Evolutionary conservation across 192 early-diverging fungal genomes (phyloP).

Genomic region (Coemansia sp.): DNA sequence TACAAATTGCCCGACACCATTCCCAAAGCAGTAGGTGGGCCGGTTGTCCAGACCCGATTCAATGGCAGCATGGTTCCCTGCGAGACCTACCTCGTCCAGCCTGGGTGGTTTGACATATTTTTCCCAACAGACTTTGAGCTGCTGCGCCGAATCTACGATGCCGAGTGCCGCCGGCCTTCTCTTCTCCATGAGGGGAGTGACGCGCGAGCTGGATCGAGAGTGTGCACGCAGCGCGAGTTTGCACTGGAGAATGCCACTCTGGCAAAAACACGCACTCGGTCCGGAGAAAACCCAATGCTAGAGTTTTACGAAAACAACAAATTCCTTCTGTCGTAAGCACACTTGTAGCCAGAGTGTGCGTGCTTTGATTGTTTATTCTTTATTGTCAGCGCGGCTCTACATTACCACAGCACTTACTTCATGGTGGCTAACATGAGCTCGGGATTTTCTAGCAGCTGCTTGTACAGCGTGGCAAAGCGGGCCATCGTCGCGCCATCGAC

Average conservation of each 20-base stretch:
- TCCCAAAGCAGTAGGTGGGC: constrained; percentile 68
- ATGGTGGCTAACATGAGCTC: constrained; percentile 67
- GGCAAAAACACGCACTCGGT: constrained; percentile 67
- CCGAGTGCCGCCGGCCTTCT: constrained; percentile 54
- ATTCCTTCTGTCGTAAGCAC: constrained; percentile 51
- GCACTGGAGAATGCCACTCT: constrained; percentile 73
- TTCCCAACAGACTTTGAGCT: constrained; percentile 97
- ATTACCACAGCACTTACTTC: constrained; percentile 9
- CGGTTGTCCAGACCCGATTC: constrained; percentile 95
- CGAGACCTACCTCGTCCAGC: constrained; percentile 94
- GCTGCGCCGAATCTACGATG: constrained; percentile 71
- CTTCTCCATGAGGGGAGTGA: constrained; percentile 2
- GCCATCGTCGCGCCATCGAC: constrained; percentile 96
- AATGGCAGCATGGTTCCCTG: constrained; percentile 89
- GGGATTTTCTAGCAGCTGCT: constrained; percentile 82
- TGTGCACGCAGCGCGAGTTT: constrained; percentile 75
- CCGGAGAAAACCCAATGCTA: constrained; percentile 94
- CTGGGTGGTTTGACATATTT: constrained; percentile 94
- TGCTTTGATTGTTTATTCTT: not conserved
- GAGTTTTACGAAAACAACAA: constrained; percentile 91
- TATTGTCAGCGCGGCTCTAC: not conserved
- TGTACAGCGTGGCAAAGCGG: constrained; percentile 83
- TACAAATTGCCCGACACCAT: constrained; percentile 78
- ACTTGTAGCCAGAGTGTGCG: not conserved
- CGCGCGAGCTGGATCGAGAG: constrained; percentile 27